phyloP scores from a whole-genome alignment of 2,329 filamentous ascomycete genomes.

The Erysiphe pulchra region DNA sequence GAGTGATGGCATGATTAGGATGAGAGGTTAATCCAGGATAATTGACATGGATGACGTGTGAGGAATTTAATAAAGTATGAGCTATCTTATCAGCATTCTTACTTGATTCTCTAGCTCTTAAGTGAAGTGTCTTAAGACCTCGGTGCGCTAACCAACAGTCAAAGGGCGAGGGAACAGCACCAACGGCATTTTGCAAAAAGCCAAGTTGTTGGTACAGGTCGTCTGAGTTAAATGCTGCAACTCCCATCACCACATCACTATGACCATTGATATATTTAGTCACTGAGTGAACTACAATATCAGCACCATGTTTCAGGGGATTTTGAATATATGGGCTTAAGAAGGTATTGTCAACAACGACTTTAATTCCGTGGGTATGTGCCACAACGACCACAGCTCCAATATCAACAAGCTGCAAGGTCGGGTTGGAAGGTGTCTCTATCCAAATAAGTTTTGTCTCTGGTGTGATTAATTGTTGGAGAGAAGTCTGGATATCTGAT shows the following conservation, averaged over 20 bases:
- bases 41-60: constrained; percentile 72
- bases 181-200: constrained; percentile 94
- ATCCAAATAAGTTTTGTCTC: constrained; percentile 96
- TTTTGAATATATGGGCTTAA: constrained; percentile 92
- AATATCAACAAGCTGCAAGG: constrained; percentile 79
- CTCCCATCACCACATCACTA: constrained; percentile 90
- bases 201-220: constrained; percentile 49
- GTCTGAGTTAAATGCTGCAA: constrained; percentile 80
- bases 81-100: constrained; percentile 62
- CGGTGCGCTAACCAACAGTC: constrained; percentile 97
- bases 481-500: constrained; percentile 70
- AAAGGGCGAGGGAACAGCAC: constrained; percentile 80
- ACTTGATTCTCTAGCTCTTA: constrained; percentile 66
- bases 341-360: constrained; percentile 99
- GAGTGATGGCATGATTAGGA: constrained; percentile 58
- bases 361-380: constrained; percentile 67
- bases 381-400: constrained; percentile 58
- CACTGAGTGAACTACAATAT: constrained; percentile 86
- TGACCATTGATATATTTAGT: constrained; percentile 99
- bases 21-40: constrained; percentile 83
- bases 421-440: constrained; percentile 85
- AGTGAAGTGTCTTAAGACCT: constrained; percentile 85
- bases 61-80: constrained; percentile 47
- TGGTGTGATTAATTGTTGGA: constrained; percentile 58
- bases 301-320: constrained; percentile 78